phyloP scores from a whole-genome alignment of 2,329 filamentous ascomycete genomes.

The Ciborinia camelliae region DNA sequence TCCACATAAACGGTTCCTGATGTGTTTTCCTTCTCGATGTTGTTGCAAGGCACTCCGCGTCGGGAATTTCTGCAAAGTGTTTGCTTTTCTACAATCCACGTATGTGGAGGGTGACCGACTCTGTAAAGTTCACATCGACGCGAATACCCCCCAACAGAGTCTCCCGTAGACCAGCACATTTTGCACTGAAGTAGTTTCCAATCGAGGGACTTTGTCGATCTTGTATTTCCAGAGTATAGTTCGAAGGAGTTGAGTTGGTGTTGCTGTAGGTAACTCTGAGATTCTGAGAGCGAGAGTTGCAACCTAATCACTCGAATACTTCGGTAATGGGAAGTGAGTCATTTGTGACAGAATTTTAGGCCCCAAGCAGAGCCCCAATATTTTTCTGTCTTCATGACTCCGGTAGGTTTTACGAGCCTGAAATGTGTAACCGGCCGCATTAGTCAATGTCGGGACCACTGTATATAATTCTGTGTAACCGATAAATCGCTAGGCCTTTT shows the following conservation, averaged over 20 bases:
- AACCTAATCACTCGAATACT: background rate
- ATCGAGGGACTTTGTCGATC: too few relatives aligned
- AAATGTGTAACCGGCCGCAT: background rate
- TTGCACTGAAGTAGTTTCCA: too few relatives aligned
- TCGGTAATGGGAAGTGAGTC: background rate
- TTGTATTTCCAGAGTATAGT: background rate
- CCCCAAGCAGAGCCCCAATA: background rate
- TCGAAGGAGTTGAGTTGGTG: background rate
- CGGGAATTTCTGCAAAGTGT: background rate
- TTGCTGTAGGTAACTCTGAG: too few relatives aligned
- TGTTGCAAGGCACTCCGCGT: background rate
- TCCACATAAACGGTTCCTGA: background rate
- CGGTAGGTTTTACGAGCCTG: background rate
- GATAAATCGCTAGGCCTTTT: background rate
- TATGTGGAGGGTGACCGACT: background rate
- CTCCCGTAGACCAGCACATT: too few relatives aligned
- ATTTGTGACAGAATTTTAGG: background rate
- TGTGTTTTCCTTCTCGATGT: background rate
- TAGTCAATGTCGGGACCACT: background rate
- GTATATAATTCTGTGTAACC: background rate
- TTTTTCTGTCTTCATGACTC: background rate
- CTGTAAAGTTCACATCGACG: too few relatives aligned
- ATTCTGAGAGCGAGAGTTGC: background rate
- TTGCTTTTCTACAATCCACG: conserved; percentile 1
- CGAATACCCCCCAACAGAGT: too few relatives aligned